Percentiles rank a stretch among this genome's conserved stretches.
Conservation (phyloP, 2,329 filamentous ascomycete genomes). For the Microascus cirrosus region DNA sequence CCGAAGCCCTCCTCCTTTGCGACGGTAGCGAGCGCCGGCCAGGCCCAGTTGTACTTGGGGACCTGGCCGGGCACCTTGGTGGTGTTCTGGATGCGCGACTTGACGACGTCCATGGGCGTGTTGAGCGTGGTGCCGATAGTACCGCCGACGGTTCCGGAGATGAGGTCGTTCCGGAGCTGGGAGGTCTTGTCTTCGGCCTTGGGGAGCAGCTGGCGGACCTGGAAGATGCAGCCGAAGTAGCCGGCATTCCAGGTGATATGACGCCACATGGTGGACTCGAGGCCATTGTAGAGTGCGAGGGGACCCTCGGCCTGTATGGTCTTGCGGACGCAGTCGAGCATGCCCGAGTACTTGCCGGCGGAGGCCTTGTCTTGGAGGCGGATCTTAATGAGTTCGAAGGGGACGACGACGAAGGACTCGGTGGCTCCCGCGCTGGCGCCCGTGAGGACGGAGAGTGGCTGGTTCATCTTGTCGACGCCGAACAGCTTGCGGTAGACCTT, state of each 20-base stretch:
- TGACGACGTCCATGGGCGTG: constrained; percentile 94
- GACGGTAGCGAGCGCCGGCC: constrained; percentile 74
- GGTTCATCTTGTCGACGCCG: constrained; percentile 77
- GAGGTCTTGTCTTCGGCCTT: constrained; percentile 67
- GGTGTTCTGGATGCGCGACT: constrained; percentile 94
- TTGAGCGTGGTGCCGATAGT: constrained; percentile 84
- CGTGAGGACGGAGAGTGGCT: constrained; percentile 82
- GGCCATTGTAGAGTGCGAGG: constrained; percentile 87
- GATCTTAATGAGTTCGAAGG: constrained; percentile 98
- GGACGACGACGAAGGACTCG: constrained; percentile 92
- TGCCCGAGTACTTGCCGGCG: constrained; percentile 75
- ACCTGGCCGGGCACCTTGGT: constrained; percentile 67
- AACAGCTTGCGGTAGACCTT: constrained; percentile 85
- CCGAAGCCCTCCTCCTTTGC: constrained; percentile 86
- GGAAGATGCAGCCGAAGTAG: constrained; percentile 98
- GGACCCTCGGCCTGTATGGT: constrained; percentile 75
- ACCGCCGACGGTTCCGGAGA: constrained; percentile 79
- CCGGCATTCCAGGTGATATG: constrained; percentile 85
- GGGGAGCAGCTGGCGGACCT: constrained; percentile 78
- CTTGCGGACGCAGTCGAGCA: constrained; percentile 70
- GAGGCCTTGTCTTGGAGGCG: constrained; percentile 92
- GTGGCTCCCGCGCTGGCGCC: constrained; percentile 92
- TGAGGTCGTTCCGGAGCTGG: constrained; percentile 77
- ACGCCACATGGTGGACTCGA: constrained; percentile 94
- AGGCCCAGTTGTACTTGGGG: constrained; percentile 99